phyloP scores from a whole-genome alignment of 2,329 filamentous ascomycete genomes.

The Fusarium nygamai region DNA sequence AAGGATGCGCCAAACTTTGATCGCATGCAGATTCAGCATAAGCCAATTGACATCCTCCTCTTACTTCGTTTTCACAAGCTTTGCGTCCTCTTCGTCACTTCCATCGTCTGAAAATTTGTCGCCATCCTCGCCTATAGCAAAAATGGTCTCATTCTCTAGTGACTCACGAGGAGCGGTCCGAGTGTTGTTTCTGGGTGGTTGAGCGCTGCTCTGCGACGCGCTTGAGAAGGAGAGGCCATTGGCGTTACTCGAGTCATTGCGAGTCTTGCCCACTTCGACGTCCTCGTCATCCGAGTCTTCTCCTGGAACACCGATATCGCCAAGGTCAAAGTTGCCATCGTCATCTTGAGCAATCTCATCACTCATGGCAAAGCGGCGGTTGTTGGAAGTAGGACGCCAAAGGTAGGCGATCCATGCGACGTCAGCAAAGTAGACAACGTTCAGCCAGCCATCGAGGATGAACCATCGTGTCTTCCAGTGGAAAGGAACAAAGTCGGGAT shows the following conservation, averaged over 20 bases:
- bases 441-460: slow-evolving; percentile 95
- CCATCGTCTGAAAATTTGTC: slow-evolving; percentile 87
- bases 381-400: slow-evolving; percentile 96
- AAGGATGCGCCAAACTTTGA: slow-evolving; percentile 3
- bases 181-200: slow-evolving; percentile 38
- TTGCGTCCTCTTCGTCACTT: slow-evolving; percentile 62
- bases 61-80: slow-evolving; percentile 61
- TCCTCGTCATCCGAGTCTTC: slow-evolving; percentile 67
- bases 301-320: slow-evolving; percentile 82
- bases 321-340: slow-evolving; percentile 93
- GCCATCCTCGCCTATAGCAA: slow-evolving; percentile 86
- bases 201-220: slow-evolving; percentile 36
- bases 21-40: not conserved
- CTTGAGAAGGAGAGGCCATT: slow-evolving; percentile 41
- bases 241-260: slow-evolving; percentile 36
- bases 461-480: slow-evolving; percentile 99
- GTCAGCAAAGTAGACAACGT: slow-evolving; percentile 94
- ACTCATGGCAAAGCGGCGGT: slow-evolving; percentile 97
- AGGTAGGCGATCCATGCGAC: slow-evolving; percentile 94
- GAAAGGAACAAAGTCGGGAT: slow-evolving; percentile 91
- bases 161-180: slow-evolving; percentile 61
- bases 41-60: not conserved
- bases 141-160: slow-evolving; percentile 91
- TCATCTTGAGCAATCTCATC: slow-evolving; percentile 99
- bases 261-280: slow-evolving; percentile 56